Base-by-base conservation (phyloP, 345 rosid genomes). In the Populus alba region DNA sequence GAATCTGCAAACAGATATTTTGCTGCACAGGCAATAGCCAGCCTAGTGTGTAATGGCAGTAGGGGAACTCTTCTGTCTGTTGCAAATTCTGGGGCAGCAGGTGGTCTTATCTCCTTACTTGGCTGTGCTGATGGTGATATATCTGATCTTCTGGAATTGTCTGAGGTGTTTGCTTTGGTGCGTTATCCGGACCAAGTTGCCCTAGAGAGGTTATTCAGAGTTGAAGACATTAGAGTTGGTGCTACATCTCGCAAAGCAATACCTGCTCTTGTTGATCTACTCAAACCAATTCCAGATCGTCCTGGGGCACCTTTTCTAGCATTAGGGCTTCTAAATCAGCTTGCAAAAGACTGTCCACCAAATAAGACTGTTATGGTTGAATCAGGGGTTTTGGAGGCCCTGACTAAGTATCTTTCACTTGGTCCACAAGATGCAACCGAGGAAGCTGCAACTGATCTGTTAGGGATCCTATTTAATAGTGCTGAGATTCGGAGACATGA, bases 221-320 rank as follows among this genome's bases (percentile, higher is more conserved):
- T 97, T 78, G 99, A 97, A 88, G 99, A 97, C 85, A 94, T 97
- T 72, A 94, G 99, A 84, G 86, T 88, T 72, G 99, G 99, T 73
- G 98, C 99, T 80, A 92, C 98, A 79, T 97, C 99, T 74, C 89
- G 99, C 59, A 97, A 97, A 86, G 92, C 98, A 66, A 92, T 97
- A 79, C 99, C 99, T 65, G 92, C 91, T 57, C 96, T 97, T 69
- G 99, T 97, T 78, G 99, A 97, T 83, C 90, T 97, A 74, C 97
- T 97, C 70, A 97, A 97, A 78, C 99, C 99, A 66, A 97, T 97
- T 87, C 99, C 99, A 65, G 99, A 92, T 85, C 98, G 98, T 53
- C 99, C 99, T 8, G 95, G 98, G 74, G 99, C 99, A 79, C 99
- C 99, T 68, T 88, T 87, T 82, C 94, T 97, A 71, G 89, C 98